Conservation (phyloP, 2,329 filamentous ascomycete genomes). For the Cladosporium sp. region DNA sequence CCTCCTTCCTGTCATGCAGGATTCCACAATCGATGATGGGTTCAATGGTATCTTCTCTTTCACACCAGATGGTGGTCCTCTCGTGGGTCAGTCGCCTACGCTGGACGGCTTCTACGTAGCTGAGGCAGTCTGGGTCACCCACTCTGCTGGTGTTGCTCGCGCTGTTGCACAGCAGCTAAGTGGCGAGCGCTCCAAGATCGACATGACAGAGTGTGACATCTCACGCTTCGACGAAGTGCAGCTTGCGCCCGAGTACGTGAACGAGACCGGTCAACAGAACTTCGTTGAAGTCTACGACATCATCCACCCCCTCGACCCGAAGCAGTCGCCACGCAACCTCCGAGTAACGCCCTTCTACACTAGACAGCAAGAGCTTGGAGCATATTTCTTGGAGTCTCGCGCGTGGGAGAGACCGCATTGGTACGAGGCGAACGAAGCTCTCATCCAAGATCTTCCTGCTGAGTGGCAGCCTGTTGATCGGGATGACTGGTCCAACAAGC, state of each 20-base stretch:
- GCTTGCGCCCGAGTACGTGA: constrained; percentile 57
- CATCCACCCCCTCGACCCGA: constrained; percentile 61
- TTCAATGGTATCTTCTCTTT: constrained; percentile 70
- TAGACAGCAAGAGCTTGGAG: constrained; percentile 58
- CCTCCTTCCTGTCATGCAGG: constrained; percentile 55
- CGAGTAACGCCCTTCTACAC: constrained; percentile 61
- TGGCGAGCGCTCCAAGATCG: constrained; percentile 56
- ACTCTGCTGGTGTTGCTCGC: constrained; percentile 64
- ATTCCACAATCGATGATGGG: constrained; percentile 58
- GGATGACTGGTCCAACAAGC: constrained; percentile 60
- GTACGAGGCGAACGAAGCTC: constrained; percentile 59
- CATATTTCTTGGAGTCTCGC: constrained; percentile 61
- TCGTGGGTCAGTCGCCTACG: constrained; percentile 60
- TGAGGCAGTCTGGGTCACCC: constrained; percentile 68
- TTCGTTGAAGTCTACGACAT: constrained; percentile 69
- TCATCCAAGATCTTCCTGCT: constrained; percentile 55
- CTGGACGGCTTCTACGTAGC: constrained; percentile 65
- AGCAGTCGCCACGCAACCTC: constrained; percentile 59
- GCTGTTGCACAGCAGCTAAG: constrained; percentile 63
- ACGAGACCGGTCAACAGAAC: constrained; percentile 61
- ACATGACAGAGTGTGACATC: constrained; percentile 62
- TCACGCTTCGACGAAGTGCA: constrained; percentile 65
- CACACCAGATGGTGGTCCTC: constrained; percentile 63
- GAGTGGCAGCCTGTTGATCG: constrained; percentile 59
- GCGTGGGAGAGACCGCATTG: constrained; percentile 67